Conservation (phyloP, 1,284 basidiomycete genomes). For the Coniophora puteana region DNA sequence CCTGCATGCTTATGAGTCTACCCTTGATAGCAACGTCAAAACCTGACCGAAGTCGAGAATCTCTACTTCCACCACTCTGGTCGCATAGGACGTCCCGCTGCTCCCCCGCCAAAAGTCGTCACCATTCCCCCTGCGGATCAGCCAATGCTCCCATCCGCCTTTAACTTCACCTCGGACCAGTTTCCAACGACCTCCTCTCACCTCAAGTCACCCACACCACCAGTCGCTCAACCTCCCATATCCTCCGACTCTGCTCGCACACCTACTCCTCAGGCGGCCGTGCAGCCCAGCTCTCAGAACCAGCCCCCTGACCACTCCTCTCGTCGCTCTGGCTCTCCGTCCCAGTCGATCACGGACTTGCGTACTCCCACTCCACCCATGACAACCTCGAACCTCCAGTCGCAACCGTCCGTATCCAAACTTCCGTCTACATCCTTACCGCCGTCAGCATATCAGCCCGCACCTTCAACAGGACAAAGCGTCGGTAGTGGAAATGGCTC, state of each 20-base stretch:
- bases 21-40: conserved; percentile 59
- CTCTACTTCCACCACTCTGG: conserved; percentile 68
- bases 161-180: background rate
- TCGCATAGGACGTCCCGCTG: conserved; percentile 15
- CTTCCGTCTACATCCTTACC: conserved; percentile 1
- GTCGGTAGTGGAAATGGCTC: conserved; percentile 13
- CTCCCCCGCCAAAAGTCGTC: conserved; percentile 6
- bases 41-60: conserved; percentile 73
- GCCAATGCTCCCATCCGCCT: background rate
- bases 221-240: conserved; percentile 20
- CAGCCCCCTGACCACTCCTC: conserved; percentile 2
- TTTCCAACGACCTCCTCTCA: conserved; percentile 7
- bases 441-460: conserved; percentile 3
- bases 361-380: background rate
- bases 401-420: background rate
- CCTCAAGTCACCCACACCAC: conserved; percentile 2
- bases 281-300: conserved; percentile 8
- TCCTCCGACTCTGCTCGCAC: conserved; percentile 20
- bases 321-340: background rate
- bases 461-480: conserved; percentile 1
- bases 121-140: conserved; percentile 8
- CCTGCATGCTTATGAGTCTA: conserved; percentile 6
- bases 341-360: conserved; percentile 9
- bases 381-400: conserved; percentile 1
- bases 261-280: conserved; percentile 17